Conservation (phyloP, 2,329 filamentous ascomycete species). For the Hypoxylon rubiginosum region DNA sequence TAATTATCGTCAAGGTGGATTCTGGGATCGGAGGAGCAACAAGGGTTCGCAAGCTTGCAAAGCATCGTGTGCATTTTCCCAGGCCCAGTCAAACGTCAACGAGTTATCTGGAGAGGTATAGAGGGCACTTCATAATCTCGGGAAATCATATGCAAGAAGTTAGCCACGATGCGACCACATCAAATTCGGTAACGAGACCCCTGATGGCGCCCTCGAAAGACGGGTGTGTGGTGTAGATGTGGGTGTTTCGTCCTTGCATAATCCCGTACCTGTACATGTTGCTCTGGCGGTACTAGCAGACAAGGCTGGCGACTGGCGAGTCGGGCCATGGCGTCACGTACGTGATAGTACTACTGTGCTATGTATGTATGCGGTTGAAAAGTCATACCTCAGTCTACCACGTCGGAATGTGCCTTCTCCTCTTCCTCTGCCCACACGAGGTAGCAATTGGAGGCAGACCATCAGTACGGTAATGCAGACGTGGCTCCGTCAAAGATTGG, state of each 20-base stretch:
- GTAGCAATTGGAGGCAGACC: constrained; percentile 17
- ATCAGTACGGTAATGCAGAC: constrained; percentile 5
- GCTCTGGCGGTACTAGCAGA: constrained; percentile 28
- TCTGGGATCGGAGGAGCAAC: constrained; percentile 38
- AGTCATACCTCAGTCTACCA: constrained; percentile 9
- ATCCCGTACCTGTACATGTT: constrained; percentile 42
- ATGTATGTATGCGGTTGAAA: constrained; percentile 13
- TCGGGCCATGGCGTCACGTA: constrained; percentile 22
- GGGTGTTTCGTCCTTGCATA: constrained; percentile 29
- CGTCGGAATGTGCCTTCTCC: constrained; percentile 5
- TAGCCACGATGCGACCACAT: constrained; percentile 51
- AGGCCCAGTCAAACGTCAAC: constrained; percentile 56
- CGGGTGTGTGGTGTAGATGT: constrained; percentile 41
- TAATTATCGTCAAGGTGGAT: constrained; percentile 26
- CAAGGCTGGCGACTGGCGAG: constrained; percentile 33
- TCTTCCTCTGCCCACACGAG: constrained; percentile 16
- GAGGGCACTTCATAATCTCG: constrained; percentile 53
- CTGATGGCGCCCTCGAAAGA: constrained; percentile 30
- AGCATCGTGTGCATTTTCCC: constrained; percentile 38
- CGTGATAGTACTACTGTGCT: constrained; percentile 11
- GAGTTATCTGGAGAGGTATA: constrained; percentile 53
- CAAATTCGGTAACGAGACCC: constrained; percentile 49
- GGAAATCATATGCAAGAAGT: constrained; percentile 54
- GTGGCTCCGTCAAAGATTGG: constrained; percentile 23
- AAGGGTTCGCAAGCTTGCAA: constrained; percentile 28